Conservation (phyloP, 192 early-diverging fungal species). For the Coemansia sp. region DNA sequence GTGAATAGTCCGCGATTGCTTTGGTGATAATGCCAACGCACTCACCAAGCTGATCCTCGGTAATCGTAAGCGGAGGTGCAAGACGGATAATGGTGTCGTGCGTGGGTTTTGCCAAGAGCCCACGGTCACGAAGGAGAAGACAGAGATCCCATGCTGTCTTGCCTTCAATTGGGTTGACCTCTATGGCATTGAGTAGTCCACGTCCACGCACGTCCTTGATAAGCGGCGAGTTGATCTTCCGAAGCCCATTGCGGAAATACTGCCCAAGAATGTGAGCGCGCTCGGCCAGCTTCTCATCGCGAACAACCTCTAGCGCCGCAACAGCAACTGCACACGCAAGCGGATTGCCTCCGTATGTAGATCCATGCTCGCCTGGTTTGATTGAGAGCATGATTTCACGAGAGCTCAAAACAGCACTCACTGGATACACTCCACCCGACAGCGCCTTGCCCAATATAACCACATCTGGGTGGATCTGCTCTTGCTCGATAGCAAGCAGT, state of each 20-base stretch:
- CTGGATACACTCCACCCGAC: slow-evolving; percentile 95
- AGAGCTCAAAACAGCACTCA: slow-evolving; percentile 88
- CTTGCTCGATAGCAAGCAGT: slow-evolving; percentile 93
- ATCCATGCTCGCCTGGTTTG: slow-evolving; percentile 93
- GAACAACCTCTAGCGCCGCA: slow-evolving; percentile 91
- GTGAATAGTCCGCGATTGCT: slow-evolving; percentile 67
- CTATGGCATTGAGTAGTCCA: slow-evolving; percentile 95
- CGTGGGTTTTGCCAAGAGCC: slow-evolving; percentile 96
- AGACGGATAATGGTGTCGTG: slow-evolving; percentile 98
- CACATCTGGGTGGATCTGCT: slow-evolving; percentile 89
- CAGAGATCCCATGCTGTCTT: slow-evolving; percentile 99
- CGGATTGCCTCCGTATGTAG: slow-evolving; percentile 97
- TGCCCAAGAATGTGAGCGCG: slow-evolving; percentile 75
- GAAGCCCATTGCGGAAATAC: slow-evolving; percentile 79
- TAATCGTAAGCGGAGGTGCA: slow-evolving; percentile 93
- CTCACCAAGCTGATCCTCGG: slow-evolving; percentile 82
- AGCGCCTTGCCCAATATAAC: slow-evolving; percentile 98
- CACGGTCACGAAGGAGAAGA: slow-evolving; percentile 87
- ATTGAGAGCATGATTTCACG: slow-evolving; percentile 81
- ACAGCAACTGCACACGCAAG: slow-evolving; percentile 93
- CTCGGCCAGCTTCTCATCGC: slow-evolving; percentile 90
- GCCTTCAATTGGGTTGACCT: slow-evolving; percentile 82
- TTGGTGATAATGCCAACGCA: slow-evolving; percentile 79
- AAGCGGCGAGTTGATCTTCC: slow-evolving; percentile 76
- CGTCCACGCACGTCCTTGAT: slow-evolving; percentile 83